These are phyloP conservation scores for Exophiala mesophila DNA, from an alignment of 2,329 filamentous ascomycete species.

Conservation along the genomic window DNA sequence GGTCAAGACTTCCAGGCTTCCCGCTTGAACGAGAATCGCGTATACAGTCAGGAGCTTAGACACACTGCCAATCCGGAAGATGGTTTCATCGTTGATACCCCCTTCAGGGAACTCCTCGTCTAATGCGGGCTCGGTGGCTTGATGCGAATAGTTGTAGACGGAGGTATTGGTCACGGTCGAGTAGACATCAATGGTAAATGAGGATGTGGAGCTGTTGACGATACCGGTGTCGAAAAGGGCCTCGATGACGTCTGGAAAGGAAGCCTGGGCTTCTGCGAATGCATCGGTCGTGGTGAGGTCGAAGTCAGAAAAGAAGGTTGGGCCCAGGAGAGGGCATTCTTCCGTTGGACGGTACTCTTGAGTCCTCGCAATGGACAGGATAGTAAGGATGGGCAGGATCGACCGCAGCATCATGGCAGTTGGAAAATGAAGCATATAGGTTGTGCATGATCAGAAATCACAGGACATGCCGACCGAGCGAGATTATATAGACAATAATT, in stretches of 20 bases:
- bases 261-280: background rate
- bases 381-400: background rate
- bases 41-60: constrained; percentile 40
- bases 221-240: constrained; percentile 1
- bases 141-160: constrained; percentile 6
- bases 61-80: constrained; percentile 40
- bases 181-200: constrained; percentile 6
- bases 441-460: no score
- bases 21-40: constrained; percentile 33
- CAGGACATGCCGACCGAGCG: no score
- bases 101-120: background rate
- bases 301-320: constrained; percentile 3
- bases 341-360: background rate
- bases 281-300: constrained; percentile 4
- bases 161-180: constrained; percentile 4
- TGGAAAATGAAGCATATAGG: no score
- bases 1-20: constrained; percentile 33
- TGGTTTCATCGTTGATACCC: constrained; percentile 35
- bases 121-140: constrained; percentile 1
- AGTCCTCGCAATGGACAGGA: background rate
- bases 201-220: background rate
- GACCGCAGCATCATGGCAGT: background rate
- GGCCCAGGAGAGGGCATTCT: constrained; percentile 3
- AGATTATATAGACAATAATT: no score
- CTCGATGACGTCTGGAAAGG: constrained; percentile 3